Conservation (phyloP, 352 stramenopile species). For the Discostella stelligera region DNA sequence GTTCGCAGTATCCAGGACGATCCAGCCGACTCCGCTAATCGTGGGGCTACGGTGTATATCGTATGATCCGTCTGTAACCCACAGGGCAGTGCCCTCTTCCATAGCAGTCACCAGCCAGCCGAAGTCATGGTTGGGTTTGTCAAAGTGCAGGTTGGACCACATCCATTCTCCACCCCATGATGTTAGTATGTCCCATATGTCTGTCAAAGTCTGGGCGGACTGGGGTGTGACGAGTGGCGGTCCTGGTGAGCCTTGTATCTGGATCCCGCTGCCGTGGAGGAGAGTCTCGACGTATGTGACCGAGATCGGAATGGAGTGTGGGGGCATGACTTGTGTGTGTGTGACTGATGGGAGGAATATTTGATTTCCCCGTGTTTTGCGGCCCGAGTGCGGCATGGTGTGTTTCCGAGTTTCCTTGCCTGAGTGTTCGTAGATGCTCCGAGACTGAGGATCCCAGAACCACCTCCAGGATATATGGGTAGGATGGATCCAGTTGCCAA, state of each 20-base stretch:
- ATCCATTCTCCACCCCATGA: conserved; percentile 9
- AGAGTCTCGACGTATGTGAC: too few species aligned
- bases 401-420: neutral
- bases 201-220: too few species aligned
- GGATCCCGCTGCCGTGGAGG: too few species aligned
- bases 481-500: neutral
- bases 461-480: neutral
- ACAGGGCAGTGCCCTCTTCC: neutral
- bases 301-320: neutral
- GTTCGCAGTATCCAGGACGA: too few species aligned
- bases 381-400: neutral
- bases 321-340: neutral
- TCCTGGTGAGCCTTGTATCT: too few species aligned
- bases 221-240: too few species aligned
- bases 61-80: conserved; percentile 25
- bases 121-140: neutral
- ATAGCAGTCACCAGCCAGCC: neutral
- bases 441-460: neutral
- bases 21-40: conserved; percentile 14
- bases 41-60: neutral
- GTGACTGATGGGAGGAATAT: too few species aligned
- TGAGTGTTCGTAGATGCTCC: neutral
- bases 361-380: too few species aligned
- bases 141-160: conserved; percentile 11
- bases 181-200: neutral